phyloP scores from a whole-genome alignment of 805 yeast species.

The Wickerhamomyces strasburgensis region DNA sequence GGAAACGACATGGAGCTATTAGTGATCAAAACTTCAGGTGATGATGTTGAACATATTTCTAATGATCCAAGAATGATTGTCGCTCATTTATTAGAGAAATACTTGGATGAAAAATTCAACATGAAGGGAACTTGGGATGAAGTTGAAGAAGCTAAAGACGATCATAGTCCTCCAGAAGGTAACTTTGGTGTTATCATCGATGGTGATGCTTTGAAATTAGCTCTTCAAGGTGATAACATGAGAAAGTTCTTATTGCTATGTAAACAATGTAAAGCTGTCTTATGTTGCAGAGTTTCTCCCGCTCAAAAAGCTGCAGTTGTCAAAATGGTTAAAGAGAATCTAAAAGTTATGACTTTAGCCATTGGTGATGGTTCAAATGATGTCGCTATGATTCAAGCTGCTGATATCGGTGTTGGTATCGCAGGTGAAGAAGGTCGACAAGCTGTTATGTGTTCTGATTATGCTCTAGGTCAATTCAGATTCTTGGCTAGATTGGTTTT shows the following conservation, averaged over 20 bases:
- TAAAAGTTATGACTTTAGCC: conserved; percentile 80
- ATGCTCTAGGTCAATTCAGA: conserved; percentile 80
- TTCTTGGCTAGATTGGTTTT: conserved; percentile 59
- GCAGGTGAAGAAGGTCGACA: conserved; percentile 92
- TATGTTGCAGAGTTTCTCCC: conserved; percentile 86
- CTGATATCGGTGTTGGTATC: conserved; percentile 84
- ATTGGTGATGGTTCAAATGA: conserved; percentile 90
- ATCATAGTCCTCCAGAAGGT: conserved; percentile 65
- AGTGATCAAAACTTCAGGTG: conserved; percentile 56
- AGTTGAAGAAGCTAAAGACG: conserved; percentile 44
- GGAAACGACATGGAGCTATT: conserved; percentile 73
- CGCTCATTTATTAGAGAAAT: conserved; percentile 44
- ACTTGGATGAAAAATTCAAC: conserved; percentile 49
- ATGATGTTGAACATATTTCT: conserved; percentile 43
- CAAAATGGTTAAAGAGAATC: conserved; percentile 63
- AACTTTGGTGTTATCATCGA: conserved; percentile 69
- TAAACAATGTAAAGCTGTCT: conserved; percentile 75
- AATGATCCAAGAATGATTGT: conserved; percentile 37
- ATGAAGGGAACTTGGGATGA: conserved; percentile 59
- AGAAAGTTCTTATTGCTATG: conserved; percentile 65
- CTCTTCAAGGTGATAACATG: conserved; percentile 40
- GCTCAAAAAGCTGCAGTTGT: conserved; percentile 86
- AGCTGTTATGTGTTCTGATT: conserved; percentile 85
- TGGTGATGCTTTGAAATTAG: conserved; percentile 68
- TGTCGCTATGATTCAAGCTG: conserved; percentile 88